phyloP scores from a whole-genome alignment of 169 alveolate species.

The Babesia bovis region DNA sequence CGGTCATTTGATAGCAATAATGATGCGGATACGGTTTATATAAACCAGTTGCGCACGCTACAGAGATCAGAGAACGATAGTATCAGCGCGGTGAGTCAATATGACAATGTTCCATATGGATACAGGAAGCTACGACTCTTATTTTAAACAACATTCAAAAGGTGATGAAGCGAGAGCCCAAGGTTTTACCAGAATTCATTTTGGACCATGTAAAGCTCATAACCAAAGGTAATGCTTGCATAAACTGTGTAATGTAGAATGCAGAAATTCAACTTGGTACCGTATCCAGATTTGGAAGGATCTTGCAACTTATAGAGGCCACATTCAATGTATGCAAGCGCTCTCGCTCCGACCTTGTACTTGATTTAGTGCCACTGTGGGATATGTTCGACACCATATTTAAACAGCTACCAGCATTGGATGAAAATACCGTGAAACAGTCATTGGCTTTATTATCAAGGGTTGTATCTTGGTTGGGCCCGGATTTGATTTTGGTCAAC shows the following conservation, averaged over 20 bases:
- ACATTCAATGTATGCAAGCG: neutral
- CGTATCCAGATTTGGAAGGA: neutral
- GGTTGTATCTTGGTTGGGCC: conserved; percentile 14
- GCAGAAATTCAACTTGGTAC: conserved; percentile 27
- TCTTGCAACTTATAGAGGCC: conserved; percentile 3
- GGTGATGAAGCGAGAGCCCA: conserved; percentile 7
- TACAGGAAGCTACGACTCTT: conserved; percentile 21
- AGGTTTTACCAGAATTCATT: conserved; percentile 19
- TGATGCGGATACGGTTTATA: conserved; percentile 26
- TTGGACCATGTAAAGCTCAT: conserved; percentile 4
- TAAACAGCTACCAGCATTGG: neutral
- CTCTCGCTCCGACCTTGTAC: neutral
- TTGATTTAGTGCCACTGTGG: conserved; percentile 36
- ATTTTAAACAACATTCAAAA: conserved; percentile 8
- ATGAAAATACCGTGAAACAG: neutral
- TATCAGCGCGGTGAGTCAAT: conserved; percentile 14
- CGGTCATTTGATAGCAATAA: conserved; percentile 36
- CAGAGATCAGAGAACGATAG: conserved; percentile 31
- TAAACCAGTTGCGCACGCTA: conserved; percentile 19
- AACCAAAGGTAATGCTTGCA: conserved; percentile 8
- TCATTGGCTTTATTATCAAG: neutral
- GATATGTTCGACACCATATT: conserved; percentile 12
- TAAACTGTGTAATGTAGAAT: neutral
- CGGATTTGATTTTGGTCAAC: conserved; percentile 23
- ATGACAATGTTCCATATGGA: neutral